A percentile compares a stretch with the other conserved stretches of the same genome.
Conservation (phyloP, 129 eudicot species). For the Helichrysum umbraculigerum region DNA sequence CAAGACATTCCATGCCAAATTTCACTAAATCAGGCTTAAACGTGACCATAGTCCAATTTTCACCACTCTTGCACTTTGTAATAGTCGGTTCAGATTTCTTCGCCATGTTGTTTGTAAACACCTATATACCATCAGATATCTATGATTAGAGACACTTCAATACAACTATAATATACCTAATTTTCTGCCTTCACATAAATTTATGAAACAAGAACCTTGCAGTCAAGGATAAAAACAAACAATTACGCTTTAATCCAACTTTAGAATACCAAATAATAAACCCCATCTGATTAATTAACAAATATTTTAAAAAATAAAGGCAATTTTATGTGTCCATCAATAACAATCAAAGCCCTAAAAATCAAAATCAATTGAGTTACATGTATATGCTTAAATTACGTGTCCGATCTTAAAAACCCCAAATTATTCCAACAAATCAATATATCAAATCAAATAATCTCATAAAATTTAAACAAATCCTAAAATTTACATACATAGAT, state of each 20-base stretch:
- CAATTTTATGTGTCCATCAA: too few species aligned
- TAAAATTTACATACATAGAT: too few species aligned
- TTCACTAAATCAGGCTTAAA: slow-evolving; percentile 86
- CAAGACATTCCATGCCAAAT: slow-evolving; percentile 70
- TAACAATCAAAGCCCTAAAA: background rate
- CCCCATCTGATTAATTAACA: background rate
- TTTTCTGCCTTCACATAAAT: background rate
- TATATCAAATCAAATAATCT: too few species aligned
- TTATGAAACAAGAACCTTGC: background rate
- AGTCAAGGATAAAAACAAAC: too few species aligned
- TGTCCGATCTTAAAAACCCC: background rate
- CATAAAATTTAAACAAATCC: too few species aligned
- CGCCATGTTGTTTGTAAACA: slow-evolving; percentile 82
- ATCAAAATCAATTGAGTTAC: too few species aligned
- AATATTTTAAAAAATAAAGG: too few species aligned
- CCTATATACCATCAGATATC: slow-evolving; percentile 45
- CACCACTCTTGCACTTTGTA: slow-evolving; percentile 74
- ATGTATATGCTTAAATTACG: background rate
- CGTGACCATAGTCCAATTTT: slow-evolving; percentile 93
- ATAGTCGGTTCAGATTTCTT: slow-evolving; percentile 69
- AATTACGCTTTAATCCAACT: background rate
- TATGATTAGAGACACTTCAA: background rate
- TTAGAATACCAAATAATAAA: too few species aligned
- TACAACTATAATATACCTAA: background rate
- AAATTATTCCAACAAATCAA: background rate